Evolutionary conservation across 1,139 yeast species (phyloP).

Genomic region (Zygosaccharomyces sapae): DNA sequence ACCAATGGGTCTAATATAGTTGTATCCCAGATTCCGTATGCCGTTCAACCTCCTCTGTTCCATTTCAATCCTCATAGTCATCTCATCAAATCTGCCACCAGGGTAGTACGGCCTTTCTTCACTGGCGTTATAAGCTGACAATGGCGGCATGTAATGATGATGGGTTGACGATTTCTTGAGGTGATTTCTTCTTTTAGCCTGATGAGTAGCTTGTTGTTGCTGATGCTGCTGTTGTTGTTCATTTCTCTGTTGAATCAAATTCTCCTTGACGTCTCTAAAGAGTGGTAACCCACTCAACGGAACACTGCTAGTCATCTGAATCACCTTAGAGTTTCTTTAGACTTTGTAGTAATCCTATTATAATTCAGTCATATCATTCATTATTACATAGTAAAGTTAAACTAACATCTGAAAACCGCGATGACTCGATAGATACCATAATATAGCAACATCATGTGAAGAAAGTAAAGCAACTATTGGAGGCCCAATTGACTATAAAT

Average conservation of each 20-base stretch:
- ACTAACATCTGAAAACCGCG: background rate
- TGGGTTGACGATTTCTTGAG: background rate
- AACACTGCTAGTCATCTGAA: background rate
- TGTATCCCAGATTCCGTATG: constrained; percentile 27
- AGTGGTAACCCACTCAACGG: constrained; percentile 13
- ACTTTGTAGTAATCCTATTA: background rate
- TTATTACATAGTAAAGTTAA: background rate
- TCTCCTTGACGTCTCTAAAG: constrained; percentile 17
- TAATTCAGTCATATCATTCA: background rate
- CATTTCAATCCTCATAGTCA: constrained; percentile 16
- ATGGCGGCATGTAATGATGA: constrained; percentile 12
- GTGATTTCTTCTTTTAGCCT: background rate
- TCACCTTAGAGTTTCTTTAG: background rate
- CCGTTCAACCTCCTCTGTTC: constrained; percentile 12
- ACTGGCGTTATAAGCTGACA: constrained; percentile 17
- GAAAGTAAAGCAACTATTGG: background rate
- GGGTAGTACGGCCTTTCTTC: constrained; percentile 17
- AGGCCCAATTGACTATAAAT: background rate
- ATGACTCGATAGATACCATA: background rate
- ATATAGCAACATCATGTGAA: background rate
- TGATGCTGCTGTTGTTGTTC: constrained; percentile 10
- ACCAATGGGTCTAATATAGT: constrained; percentile 29
- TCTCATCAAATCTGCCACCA: constrained; percentile 14
- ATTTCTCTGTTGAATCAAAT: constrained; percentile 9
- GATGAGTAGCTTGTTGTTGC: constrained; percentile 3